These are phyloP conservation scores for Gastrodia elata DNA, from an alignment of 106 monocot species.

Conservation along the genomic window DNA sequence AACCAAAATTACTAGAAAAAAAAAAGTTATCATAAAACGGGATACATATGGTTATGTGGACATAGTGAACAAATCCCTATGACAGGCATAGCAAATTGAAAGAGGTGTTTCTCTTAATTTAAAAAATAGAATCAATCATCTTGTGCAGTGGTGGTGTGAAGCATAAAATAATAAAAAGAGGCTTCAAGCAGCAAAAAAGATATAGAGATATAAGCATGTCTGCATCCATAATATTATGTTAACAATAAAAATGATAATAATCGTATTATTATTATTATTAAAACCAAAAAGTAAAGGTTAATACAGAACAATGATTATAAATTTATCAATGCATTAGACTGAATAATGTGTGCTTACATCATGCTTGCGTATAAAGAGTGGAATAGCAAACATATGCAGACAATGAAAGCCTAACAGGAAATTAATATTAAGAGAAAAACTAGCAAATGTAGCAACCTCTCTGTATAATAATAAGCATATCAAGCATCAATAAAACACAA, in stretches of 20 bases:
- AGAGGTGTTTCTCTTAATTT: neutral
- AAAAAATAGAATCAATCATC: neutral
- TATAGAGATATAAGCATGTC: neutral
- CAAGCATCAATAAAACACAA: neutral
- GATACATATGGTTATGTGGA: neutral
- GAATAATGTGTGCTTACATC: neutral
- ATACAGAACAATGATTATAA: neutral
- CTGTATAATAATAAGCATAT: neutral
- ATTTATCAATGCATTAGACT: neutral
- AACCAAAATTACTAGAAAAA: neutral
- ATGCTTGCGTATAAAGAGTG: neutral
- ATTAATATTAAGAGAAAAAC: neutral
- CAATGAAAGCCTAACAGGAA: neutral
- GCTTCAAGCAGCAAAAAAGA: neutral
- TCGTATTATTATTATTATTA: too few species aligned
- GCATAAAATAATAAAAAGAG: neutral
- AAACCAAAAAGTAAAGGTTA: neutral
- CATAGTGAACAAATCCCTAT: neutral
- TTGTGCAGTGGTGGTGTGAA: neutral
- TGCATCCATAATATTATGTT: neutral
- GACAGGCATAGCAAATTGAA: neutral
- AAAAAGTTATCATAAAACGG: neutral
- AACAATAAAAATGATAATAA: neutral
- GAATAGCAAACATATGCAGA: neutral
- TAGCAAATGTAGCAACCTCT: neutral